Conservation (phyloP, 768 basidiomycete species). For the Tulasnella sp. region DNA sequence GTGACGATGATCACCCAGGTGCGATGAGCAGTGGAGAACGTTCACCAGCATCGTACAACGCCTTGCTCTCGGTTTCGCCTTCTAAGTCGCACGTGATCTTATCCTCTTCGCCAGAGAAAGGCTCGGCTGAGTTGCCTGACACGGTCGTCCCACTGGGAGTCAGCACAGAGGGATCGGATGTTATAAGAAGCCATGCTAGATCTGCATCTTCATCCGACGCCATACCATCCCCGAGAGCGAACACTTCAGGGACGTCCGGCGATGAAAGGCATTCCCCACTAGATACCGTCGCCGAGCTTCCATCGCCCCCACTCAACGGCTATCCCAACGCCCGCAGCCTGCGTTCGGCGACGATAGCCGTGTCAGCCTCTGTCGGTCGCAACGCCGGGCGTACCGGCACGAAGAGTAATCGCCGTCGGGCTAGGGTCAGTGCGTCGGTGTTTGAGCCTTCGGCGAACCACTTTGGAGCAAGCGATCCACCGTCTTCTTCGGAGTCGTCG, state of each 20-base stretch:
- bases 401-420: conserved; percentile 32
- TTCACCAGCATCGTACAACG: neutral
- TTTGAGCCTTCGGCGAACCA: conserved; percentile 41
- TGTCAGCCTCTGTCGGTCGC: conserved; percentile 19
- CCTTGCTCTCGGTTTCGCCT: neutral
- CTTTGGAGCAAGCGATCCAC: conserved; percentile 15
- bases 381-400: neutral
- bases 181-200: too few relatives aligned
- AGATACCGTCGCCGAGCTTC: too few relatives aligned
- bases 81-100: neutral
- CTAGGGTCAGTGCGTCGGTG: conserved; percentile 47
- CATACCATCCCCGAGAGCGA: too few relatives aligned
- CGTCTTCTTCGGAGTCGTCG: neutral
- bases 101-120: neutral
- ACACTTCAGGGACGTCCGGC: too few relatives aligned
- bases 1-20: conserved; percentile 24
- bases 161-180: too few relatives aligned
- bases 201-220: too few relatives aligned
- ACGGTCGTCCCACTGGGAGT: too few relatives aligned
- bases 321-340: neutral
- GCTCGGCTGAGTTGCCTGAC: neutral
- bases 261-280: too few relatives aligned
- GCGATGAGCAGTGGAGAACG: neutral
- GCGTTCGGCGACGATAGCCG: conserved; percentile 19
- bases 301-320: too few relatives aligned